These are phyloP conservation scores for Colletotrichum chlorophyti DNA, from an alignment of 2,329 filamentous ascomycete genomes.

Conservation along the genomic window DNA sequence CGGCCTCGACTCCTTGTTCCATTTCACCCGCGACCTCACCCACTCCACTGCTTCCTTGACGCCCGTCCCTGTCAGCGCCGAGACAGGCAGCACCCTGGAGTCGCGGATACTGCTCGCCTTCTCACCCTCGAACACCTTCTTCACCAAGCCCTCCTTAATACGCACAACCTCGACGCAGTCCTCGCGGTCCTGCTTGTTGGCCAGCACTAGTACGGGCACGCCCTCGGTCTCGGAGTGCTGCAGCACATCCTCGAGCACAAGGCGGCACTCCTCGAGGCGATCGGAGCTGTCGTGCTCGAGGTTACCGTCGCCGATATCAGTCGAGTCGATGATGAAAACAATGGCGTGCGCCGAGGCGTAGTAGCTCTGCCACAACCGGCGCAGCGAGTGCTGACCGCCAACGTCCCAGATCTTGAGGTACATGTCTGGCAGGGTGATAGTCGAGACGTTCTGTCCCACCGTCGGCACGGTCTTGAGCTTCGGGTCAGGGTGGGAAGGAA, in stretches of 20 bases:
- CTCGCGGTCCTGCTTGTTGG: slow-evolving; percentile 97
- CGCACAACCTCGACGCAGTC: slow-evolving; percentile 97
- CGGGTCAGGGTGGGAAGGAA: slow-evolving; percentile 65
- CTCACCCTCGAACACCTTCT: slow-evolving; percentile 94
- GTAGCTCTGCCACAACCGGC: slow-evolving; percentile 94
- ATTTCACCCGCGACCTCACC: slow-evolving; percentile 89
- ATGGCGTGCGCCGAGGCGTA: slow-evolving; percentile 95
- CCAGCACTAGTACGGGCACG: slow-evolving; percentile 88
- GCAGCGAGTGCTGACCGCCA: slow-evolving; percentile 87
- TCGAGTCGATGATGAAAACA: slow-evolving; percentile 96
- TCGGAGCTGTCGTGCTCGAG: slow-evolving; percentile 58
- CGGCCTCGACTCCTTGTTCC: slow-evolving; percentile 93
- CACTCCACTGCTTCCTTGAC: slow-evolving; percentile 97
- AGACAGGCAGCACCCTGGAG: slow-evolving; percentile 88
- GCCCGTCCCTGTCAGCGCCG: slow-evolving; percentile 85
- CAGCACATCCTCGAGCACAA: slow-evolving; percentile 89
- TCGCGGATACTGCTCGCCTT: slow-evolving; percentile 87
- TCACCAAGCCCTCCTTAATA: slow-evolving; percentile 95
- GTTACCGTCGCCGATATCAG: slow-evolving; percentile 86
- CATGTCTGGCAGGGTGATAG: slow-evolving; percentile 89
- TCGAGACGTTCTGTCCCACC: slow-evolving; percentile 95
- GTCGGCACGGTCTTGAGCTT: slow-evolving; percentile 91
- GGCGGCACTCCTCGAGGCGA: slow-evolving; percentile 84
- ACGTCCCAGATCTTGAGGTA: slow-evolving; percentile 99
- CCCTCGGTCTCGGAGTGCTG: slow-evolving; percentile 88